Conservation (phyloP, 2,329 filamentous ascomycete species). For the Nothomitra cinnamomea region DNA sequence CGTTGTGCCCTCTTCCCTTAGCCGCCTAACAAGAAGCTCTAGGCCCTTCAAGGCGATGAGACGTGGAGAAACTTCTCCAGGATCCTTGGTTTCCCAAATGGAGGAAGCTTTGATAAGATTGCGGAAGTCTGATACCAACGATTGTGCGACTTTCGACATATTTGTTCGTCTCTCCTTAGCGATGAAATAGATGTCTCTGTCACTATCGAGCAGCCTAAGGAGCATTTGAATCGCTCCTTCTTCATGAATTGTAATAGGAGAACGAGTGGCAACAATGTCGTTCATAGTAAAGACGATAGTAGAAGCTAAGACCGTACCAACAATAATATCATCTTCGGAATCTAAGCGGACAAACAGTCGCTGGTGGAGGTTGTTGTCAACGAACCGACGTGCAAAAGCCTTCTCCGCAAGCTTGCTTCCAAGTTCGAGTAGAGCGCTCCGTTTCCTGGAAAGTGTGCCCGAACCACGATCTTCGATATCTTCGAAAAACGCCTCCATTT, state of each 20-base stretch:
- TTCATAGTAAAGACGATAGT: conserved; percentile 45
- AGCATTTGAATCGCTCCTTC: conserved; percentile 40
- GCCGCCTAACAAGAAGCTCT: conserved; percentile 37
- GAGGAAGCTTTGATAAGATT: conserved; percentile 32
- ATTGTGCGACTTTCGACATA: conserved; percentile 47
- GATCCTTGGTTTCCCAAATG: conserved; percentile 41
- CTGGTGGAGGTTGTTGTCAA: conserved; percentile 10
- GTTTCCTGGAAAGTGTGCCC: conserved; percentile 28
- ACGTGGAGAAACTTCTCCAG: conserved; percentile 40
- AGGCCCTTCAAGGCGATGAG: conserved; percentile 46
- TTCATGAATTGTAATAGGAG: conserved; percentile 37
- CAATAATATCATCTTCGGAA: conserved; percentile 22
- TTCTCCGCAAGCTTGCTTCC: conserved; percentile 38
- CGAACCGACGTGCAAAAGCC: conserved; percentile 10
- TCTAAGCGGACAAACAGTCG: conserved; percentile 9
- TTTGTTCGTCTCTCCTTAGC: conserved; percentile 49
- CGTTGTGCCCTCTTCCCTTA: conserved; percentile 30
- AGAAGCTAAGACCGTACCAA: conserved; percentile 46
- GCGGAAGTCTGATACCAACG: conserved; percentile 37
- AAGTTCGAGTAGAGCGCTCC: conserved; percentile 37
- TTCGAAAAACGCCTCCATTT: conserved; percentile 38
- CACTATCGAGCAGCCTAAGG: conserved; percentile 32
- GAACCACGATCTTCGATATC: conserved; percentile 33
- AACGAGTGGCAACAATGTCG: conserved; percentile 41
- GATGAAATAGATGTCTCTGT: conserved; percentile 41